phyloP scores from a whole-genome alignment of 2,329 filamentous ascomycete genomes.

The Alternaria sp. region DNA sequence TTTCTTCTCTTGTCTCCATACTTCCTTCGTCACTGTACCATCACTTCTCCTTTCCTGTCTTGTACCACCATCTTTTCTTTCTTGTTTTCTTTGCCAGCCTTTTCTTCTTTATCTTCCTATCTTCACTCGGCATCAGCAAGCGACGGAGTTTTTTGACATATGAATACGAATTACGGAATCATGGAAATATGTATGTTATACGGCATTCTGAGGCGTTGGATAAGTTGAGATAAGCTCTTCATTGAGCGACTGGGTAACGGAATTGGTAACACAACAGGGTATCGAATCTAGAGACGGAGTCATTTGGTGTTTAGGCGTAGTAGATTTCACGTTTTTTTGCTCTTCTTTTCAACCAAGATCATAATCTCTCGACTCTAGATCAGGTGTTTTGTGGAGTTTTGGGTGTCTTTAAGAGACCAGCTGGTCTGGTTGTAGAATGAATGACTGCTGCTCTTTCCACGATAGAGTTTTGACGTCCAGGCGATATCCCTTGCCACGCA shows the following conservation, averaged over 20 bases:
- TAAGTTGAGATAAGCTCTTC: slow-evolving; percentile 24
- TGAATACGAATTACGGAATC: slow-evolving; percentile 2
- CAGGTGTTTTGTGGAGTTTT: not conserved
- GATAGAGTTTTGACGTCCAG: not conserved
- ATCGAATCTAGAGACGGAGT: slow-evolving; percentile 14
- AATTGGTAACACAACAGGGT: not conserved
- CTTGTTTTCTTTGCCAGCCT: not conserved
- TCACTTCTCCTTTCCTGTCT: not conserved
- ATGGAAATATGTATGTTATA: slow-evolving; percentile 6
- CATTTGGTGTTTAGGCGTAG: slow-evolving; percentile 8
- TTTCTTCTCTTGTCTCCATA: not conserved
- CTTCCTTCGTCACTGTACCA: slow-evolving; percentile 9
- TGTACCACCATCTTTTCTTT: not conserved
- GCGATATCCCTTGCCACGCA: not conserved
- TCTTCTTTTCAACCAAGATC: not conserved
- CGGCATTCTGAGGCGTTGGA: not conserved
- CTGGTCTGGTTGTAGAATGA: not conserved
- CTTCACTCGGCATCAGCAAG: slow-evolving; percentile 21
- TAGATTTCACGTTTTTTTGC: not conserved
- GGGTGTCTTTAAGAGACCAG: not conserved
- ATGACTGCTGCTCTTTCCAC: not conserved
- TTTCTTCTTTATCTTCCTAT: not conserved
- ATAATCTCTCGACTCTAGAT: not conserved
- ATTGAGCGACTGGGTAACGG: slow-evolving; percentile 18
- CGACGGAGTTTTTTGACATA: slow-evolving; percentile 20